Base-by-base conservation (phyloP, 2,329 filamentous ascomycete genomes). In the Colletotrichum shisoi region DNA sequence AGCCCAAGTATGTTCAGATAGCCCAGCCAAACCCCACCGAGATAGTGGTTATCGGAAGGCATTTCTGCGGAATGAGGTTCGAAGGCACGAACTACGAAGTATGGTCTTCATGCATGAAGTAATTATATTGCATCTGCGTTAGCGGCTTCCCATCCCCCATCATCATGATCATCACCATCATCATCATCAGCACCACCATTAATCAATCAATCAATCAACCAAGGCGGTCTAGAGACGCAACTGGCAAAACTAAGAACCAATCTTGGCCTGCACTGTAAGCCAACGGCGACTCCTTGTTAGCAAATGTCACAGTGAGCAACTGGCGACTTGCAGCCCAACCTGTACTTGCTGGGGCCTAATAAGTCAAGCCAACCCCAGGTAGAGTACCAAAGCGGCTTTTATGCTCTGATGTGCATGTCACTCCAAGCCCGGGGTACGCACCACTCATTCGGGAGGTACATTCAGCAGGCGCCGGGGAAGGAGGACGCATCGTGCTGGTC, bases 291-390 rank as follows among this genome's bases (percentile, higher is more conserved):
- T 62, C 37, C 63, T 68, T 64, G 66, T 69, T 70, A 70, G 72
- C 68, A 71, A 67, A 65, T 70, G 63, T 69, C 70, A 71, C 71
- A 69, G 71, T 70, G 72, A 71, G 72, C 63, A 68, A 70, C 70
- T 74, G 72, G 73, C 72, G 67, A 70, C 71, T 74, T 73, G 73
- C 73, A 75, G 73, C 72, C 72, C 73, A 73, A 74, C 71, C 66
- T 71, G 37, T 37, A 39, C 37, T 24, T 15, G 24, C 40, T 31
- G 17, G 27, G 61, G 48, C 61, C 54, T 24, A 52, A 52, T 31
- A 24, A 52, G 24, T 24, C 39, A 15, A 52, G 24, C 34, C 44
- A 31, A 49, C n/a, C 19, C 57, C 19, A 40, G 48, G 34, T 15
- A 39, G 34, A 39, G n/a, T 15, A n/a, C 34, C 39, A 24, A 39